phyloP scores from a whole-genome alignment of 768 basidiomycete species.

The Serendipita indica region DNA sequence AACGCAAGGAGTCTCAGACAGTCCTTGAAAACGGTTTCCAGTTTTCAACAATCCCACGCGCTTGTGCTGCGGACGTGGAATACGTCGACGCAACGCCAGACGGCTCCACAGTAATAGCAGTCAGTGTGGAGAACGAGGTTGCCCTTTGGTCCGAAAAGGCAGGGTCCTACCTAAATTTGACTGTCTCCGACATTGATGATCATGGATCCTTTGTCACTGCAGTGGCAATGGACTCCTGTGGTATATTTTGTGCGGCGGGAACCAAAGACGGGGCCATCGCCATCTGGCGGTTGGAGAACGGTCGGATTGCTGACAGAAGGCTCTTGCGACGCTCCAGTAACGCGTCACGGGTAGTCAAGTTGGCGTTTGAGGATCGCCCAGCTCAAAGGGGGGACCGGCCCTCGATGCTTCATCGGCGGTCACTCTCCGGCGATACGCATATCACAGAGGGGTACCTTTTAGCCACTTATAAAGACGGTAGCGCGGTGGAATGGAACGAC shows the following conservation, averaged over 20 bases:
- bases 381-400: slow-evolving; percentile 11
- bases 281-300: slow-evolving; percentile 37
- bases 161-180: slow-evolving; percentile 38
- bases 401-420: slow-evolving; percentile 27
- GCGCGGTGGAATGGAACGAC: neutral
- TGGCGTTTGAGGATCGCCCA: slow-evolving; percentile 30
- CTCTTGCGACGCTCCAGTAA: slow-evolving; percentile 16
- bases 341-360: slow-evolving; percentile 24
- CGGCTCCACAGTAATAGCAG: slow-evolving; percentile 48
- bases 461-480: neutral
- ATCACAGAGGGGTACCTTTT: neutral
- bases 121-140: slow-evolving; percentile 68
- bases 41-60: slow-evolving; percentile 65
- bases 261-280: slow-evolving; percentile 51
- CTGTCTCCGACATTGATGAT: slow-evolving; percentile 26
- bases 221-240: slow-evolving; percentile 46
- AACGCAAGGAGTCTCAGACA: neutral
- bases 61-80: slow-evolving; percentile 70
- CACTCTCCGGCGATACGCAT: slow-evolving; percentile 15
- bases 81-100: slow-evolving; percentile 56
- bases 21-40: slow-evolving; percentile 22
- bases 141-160: slow-evolving; percentile 45
- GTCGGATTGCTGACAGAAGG: neutral
- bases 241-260: slow-evolving; percentile 53
- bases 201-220: slow-evolving; percentile 26